A percentile compares a stretch with the other conserved stretches of the same genome.
These are phyloP conservation scores for Skeletonema costatum DNA, from an alignment of 108 stramenopile genomes.

Conservation along the genomic window DNA sequence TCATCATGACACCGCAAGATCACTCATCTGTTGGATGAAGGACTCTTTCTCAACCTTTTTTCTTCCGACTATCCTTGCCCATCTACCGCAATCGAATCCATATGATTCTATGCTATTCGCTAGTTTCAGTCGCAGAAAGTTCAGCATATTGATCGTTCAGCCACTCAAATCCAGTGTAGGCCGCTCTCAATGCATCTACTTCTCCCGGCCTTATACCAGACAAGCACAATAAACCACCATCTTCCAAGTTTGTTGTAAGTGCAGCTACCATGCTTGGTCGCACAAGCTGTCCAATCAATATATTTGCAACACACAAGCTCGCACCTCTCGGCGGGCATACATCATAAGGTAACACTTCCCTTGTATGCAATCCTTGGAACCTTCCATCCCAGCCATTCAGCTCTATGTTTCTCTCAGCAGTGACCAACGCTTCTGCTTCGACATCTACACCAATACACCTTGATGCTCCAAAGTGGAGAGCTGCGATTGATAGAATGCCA, in stretches of 20 bases:
- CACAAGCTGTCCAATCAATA: slow-evolving; percentile 57
- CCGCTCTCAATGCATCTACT: slow-evolving; percentile 50
- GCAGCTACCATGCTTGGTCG: slow-evolving; percentile 59
- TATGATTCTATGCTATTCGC: slow-evolving; percentile 44
- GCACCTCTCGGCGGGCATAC: slow-evolving; percentile 27
- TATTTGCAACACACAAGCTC: slow-evolving; percentile 55
- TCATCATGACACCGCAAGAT: slow-evolving; percentile 45
- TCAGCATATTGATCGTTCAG: slow-evolving; percentile 51
- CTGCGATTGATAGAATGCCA: slow-evolving; percentile 72
- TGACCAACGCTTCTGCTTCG: slow-evolving; percentile 61
- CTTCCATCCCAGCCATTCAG: slow-evolving; percentile 41
- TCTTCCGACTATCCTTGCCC: slow-evolving; percentile 53
- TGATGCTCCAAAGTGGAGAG: slow-evolving; percentile 42
- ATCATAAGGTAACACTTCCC: slow-evolving; percentile 50
- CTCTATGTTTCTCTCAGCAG: slow-evolving; percentile 45
- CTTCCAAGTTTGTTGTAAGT: slow-evolving; percentile 44
- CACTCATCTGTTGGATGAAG: slow-evolving; percentile 54
- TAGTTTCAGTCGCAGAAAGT: slow-evolving; percentile 39
- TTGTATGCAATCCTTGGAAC: slow-evolving; percentile 49
- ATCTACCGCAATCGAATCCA: slow-evolving; percentile 56
- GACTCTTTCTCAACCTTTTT: slow-evolving; percentile 7
- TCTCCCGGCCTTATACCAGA: slow-evolving; percentile 56
- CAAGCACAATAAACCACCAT: slow-evolving; percentile 46
- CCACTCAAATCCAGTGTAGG: slow-evolving; percentile 51
- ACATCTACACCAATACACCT: slow-evolving; percentile 51